A percentile compares a stretch with the other conserved stretches of the same genome.
phyloP scores from a whole-genome alignment of 257 asterid genomes.

The Anisodus acutangulus region DNA sequence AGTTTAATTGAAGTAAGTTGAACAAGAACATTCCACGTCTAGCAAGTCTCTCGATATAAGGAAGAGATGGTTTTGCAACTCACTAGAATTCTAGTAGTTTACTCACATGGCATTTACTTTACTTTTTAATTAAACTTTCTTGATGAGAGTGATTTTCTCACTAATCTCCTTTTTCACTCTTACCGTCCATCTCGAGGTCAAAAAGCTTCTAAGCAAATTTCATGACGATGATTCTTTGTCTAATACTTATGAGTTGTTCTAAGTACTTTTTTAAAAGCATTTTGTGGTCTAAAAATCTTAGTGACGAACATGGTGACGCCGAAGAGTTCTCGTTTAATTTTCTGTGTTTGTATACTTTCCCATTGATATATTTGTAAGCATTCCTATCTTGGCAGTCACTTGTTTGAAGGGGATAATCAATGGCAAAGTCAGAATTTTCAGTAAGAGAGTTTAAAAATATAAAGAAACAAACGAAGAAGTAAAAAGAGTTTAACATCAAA shows the following conservation, averaged over 20 bases:
- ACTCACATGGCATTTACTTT: slow-evolving; percentile 50
- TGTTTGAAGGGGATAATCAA: too few species aligned
- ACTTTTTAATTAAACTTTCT: slow-evolving; percentile 36
- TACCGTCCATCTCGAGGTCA: slow-evolving; percentile 65
- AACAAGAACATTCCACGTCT: slow-evolving; percentile 41
- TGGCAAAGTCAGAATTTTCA: too few species aligned
- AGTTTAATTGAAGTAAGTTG: slow-evolving; percentile 32
- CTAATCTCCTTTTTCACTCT: slow-evolving; percentile 19
- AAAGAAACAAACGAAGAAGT: too few species aligned
- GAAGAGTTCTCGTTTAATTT: not conserved
- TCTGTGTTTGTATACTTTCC: not conserved
- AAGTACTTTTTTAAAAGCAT: not conserved
- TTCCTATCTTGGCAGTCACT: not conserved
- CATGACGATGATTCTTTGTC: not conserved
- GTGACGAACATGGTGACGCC: slow-evolving; percentile 22
- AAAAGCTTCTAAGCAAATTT: not conserved
- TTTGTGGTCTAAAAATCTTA: slow-evolving; percentile 11
- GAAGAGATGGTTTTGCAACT: slow-evolving; percentile 37
- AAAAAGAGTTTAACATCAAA: too few species aligned
- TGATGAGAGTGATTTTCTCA: slow-evolving; percentile 44
- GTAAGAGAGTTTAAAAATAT: too few species aligned
- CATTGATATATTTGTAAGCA: too few species aligned
- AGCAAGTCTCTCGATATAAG: slow-evolving; percentile 40
- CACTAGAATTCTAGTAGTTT: slow-evolving; percentile 43
- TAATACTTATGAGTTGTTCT: not conserved